Base-by-base conservation (phyloP, 352 stramenopile species). In the Phytophthora palmivora region DNA sequence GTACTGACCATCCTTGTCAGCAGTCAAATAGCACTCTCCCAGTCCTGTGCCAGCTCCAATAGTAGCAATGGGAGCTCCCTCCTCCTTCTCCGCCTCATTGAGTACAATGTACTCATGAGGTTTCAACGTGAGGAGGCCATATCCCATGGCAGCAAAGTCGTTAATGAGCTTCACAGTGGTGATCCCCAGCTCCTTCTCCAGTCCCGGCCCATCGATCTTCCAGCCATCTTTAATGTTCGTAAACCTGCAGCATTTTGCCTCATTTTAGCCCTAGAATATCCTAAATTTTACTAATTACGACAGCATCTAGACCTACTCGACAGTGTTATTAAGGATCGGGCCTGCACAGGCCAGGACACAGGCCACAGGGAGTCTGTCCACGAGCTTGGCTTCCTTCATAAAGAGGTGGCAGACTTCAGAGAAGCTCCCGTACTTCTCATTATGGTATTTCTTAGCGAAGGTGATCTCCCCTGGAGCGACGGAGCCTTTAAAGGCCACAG, bases 71-170 rank as follows among this genome's bases (percentile, higher is more conserved):
- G 96, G 96, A n/a, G n/a, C n/a, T n/a, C n/a, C n/a, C n/a, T n/a
- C 77, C 39, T 84, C 72, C 41, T 73, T 74, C 4, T 74, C 68
- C 16, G 66, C 87, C 32, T 92, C 80, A 68, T 96, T 92, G 11
- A 92, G 76, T 19, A 95, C 65, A 18, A 96, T 89, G 71, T 98
- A 97, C 55, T 95, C 88, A 53, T 97, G 79, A 8, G 85, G 70
- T 63, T 97, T 84, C 19, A 99, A 79, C 32, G 97, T 98, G 10
- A 99, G 74, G 30, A 98, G 83, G 6, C 97, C 97, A 74, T 99
- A 99, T 39, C 97, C 97, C 72, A 98, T 96, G 30, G 91, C 97
- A 0, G 96, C 93, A 75, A 99, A 99, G 74, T 99, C 97, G 74
- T 98, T 98, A 80, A n/a, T 82, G 82, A 36, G 97, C 94, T 14